phyloP scores from a whole-genome alignment of 2,329 filamentous ascomycete species.

The Fusarium sp. region DNA sequence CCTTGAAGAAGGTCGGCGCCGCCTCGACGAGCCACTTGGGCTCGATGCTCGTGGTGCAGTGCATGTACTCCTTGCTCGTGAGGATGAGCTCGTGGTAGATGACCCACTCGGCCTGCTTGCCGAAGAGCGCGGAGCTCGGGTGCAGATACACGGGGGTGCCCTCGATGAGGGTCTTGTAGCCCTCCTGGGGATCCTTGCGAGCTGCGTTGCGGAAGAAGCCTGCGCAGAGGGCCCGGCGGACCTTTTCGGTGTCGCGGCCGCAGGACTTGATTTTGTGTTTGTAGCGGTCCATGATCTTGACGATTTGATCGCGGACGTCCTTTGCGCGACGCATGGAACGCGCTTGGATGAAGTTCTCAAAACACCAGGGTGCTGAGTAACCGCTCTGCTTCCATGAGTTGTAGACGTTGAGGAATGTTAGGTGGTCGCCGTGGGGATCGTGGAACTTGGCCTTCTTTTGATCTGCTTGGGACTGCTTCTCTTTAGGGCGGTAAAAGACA shows the following conservation, averaged over 20 bases:
- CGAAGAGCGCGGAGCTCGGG: conserved; percentile 89
- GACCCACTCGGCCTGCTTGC: conserved; percentile 95
- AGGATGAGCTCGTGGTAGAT: conserved; percentile 91
- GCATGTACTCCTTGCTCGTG: conserved; percentile 98
- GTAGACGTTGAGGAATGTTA: conserved; percentile 95
- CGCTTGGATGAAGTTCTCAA: conserved; percentile 97
- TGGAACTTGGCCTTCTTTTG: conserved; percentile 98
- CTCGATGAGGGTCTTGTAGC: conserved; percentile 97
- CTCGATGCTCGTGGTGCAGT: conserved; percentile 90
- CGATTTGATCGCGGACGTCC: conserved; percentile 90
- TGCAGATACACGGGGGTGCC: conserved; percentile 95
- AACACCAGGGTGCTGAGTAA: conserved; percentile 90
- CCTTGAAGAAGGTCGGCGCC: conserved; percentile 99
- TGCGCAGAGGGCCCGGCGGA: conserved; percentile 86
- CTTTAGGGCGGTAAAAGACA: conserved; percentile 94
- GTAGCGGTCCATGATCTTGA: conserved; percentile 93
- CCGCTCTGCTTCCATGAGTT: conserved; percentile 92
- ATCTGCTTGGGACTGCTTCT: conserved; percentile 95
- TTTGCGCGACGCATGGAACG: conserved; percentile 87
- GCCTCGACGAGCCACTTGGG: conserved; percentile 94
- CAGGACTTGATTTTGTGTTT: conserved; percentile 83
- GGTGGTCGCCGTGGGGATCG: conserved; percentile 91
- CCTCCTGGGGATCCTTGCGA: conserved; percentile 93
- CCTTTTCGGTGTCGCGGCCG: conserved; percentile 84
- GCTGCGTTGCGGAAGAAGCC: conserved; percentile 97